Evolutionary conservation across 2,329 filamentous ascomycete genomes (phyloP), one percentile per base, ranked within the genome.

Genomic region (Helminthosporium solani): DNA sequence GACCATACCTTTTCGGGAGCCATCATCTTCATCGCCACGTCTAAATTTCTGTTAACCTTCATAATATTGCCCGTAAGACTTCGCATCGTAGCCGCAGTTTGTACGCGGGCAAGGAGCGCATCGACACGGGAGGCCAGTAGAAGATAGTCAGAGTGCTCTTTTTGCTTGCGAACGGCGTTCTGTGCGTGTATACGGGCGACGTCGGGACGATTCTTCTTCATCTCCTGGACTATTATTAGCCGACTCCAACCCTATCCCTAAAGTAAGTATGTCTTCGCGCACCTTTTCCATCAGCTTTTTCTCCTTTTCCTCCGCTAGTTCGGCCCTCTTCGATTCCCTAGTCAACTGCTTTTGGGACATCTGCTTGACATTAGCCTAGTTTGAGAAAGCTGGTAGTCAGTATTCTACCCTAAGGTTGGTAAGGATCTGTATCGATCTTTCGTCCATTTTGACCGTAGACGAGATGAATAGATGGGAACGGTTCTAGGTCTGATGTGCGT

Each of bases 321-420:
- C 77, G 21, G 81, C 80, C 66, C 83, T 83, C 39, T 77, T 76
- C 15, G 81, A 78, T 73, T 84, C 80, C 53, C 81, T 72, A 61
- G 82, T 83, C 44, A 84, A 76, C 70, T 82, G 79, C 66, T 83
- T 84, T 41, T 80, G 77, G 27, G 81, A 84, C 71, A 84, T 82
- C 80, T 81, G 57, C 25, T 31, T 36, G 30, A 28, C 23, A 58
- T 71, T 47, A 68, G 64, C 48, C 45, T 25, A 38, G 33, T 25
- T 25, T 35, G 40, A 19, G 28, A 31, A 28, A 36, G 49, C 30
- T 40, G 42, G 40, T 33, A 16, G 45, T 34, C 19, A 27, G 38
- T 15, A 16, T 39, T 50, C 65, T 34, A 80, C 80, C 74, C 83
- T 83, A 50, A 83, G 73, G 63, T 83, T 82, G 70, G 83, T 82